Evolutionary conservation across 139 green algal genomes (phyloP), one percentile per base, ranked within the genome.

Genomic region (Auxenochlorella pyrenoidosa): DNA sequence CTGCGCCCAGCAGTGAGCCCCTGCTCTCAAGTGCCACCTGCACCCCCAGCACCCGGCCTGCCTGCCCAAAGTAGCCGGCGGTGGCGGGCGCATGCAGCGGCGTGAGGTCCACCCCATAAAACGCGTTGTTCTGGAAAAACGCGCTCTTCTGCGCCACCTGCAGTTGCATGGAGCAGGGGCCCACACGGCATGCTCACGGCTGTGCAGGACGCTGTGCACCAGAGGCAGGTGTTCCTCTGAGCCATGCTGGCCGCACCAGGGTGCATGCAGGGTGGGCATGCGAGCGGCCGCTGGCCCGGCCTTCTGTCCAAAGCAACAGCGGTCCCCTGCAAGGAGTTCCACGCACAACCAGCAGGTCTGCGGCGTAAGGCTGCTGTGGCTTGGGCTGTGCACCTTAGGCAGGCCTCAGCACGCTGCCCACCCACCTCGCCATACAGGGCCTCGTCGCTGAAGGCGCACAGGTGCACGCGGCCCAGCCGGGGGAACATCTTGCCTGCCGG

Each of bases 21-120:
- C 47, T 54, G 8, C 6, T 54, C 47, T 6, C 47, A 54, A 10
- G 47, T 54, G 47, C 47, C 70, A 41, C 26, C 36, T 1, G 5
- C 36, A 28, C 3, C 36, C 34, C 34, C 34, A 28, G 24, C 72
- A 2, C 2, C 40, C 32, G 1, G 21, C 82, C 6, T 4, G 86
- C 90, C 91, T 93, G 89, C 5, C 51, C 60, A 77, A 95, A 95
- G 87, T 95, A 94, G 59, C 83, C 86, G 15, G 70, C 40, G 36
- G 84, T 58, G 58, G 97, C 97, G 1, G 93, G 77, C 18, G 54
- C 38, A 59, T 97, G 90, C 85, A 99, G 91, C 6, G 83, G 47
- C 0, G 92, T 97, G 26, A 99, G 51, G 90, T 99, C 93, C 28
- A 99, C 90, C 2, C 96, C 95, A 83, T 97, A 99, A 88, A 98